Evolutionary conservation across 805 yeast species (phyloP).

Genomic region (Pichia cabralensis): DNA sequence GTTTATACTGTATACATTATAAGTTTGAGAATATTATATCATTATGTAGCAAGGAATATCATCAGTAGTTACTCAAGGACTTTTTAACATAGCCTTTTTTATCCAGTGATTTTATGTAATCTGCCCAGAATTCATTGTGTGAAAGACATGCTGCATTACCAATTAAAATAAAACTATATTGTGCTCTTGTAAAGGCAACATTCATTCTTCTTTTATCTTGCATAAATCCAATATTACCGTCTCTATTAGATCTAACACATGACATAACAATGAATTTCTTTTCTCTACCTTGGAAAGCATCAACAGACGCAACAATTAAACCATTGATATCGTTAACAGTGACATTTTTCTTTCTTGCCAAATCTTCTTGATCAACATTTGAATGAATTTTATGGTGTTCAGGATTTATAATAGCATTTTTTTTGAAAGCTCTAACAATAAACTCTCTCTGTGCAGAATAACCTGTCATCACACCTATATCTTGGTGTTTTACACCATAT

Average conservation of each 20-base stretch:
- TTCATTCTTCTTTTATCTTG: slow-evolving; percentile 51
- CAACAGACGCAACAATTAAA: slow-evolving; percentile 49
- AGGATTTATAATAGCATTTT: slow-evolving; percentile 48
- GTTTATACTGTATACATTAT: no score
- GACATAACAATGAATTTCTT: slow-evolving; percentile 70
- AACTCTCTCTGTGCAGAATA: slow-evolving; percentile 63
- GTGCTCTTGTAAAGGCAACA: slow-evolving; percentile 63
- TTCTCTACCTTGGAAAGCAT: slow-evolving; percentile 86
- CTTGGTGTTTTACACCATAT: slow-evolving; percentile 36
- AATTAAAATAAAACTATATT: slow-evolving; percentile 44
- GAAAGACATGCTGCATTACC: slow-evolving; percentile 46
- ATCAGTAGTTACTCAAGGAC: slow-evolving; percentile 5
- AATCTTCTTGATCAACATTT: slow-evolving; percentile 53
- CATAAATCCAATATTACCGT: slow-evolving; percentile 47
- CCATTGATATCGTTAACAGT: slow-evolving; percentile 36
- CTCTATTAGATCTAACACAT: slow-evolving; percentile 57
- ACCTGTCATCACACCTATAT: slow-evolving; percentile 61
- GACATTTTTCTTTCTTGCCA: slow-evolving; percentile 28
- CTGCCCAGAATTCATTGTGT: slow-evolving; percentile 36
- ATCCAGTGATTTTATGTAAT: slow-evolving; percentile 33
- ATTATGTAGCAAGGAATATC: no score
- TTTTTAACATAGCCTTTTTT: slow-evolving; percentile 13
- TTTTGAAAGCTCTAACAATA: slow-evolving; percentile 38
- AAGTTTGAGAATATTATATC: no score
- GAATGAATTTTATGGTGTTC: slow-evolving; percentile 33